Evolutionary conservation across 352 stramenopile species (phyloP).

Genomic region (Pythium aquatile): DNA sequence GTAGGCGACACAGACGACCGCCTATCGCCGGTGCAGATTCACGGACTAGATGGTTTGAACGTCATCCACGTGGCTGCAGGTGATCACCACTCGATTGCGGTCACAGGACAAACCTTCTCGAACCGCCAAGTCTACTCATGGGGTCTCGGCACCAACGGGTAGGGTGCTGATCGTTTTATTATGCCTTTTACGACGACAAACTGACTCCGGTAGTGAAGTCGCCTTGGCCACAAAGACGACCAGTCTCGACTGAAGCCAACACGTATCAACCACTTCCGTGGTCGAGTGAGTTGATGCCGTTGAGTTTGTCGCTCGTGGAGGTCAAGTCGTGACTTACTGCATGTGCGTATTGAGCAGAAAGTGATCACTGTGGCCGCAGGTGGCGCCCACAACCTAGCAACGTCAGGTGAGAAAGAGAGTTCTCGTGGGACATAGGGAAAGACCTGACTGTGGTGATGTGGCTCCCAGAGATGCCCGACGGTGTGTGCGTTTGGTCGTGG

Average conservation of each 20-base stretch:
- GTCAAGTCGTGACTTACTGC: neutral
- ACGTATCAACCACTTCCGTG: conserved; percentile 68
- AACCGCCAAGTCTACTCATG: conserved; percentile 83
- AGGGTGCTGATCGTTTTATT: neutral
- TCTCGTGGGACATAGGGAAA: neutral
- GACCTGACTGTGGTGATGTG: neutral
- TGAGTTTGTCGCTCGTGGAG: neutral
- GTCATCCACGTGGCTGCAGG: conserved; percentile 60
- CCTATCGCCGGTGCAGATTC: conserved; percentile 37
- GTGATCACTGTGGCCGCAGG: conserved; percentile 51
- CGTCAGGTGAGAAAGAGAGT: conserved; percentile 40
- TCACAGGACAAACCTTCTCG: conserved; percentile 60
- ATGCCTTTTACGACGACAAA: neutral
- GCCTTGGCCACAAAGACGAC: conserved; percentile 66
- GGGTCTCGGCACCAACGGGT: conserved; percentile 68
- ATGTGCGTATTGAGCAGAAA: conserved; percentile 49
- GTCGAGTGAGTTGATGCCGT: conserved; percentile 31
- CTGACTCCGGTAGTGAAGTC: conserved; percentile 26
- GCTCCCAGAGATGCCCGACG: conserved; percentile 46
- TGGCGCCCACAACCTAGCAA: conserved; percentile 65
- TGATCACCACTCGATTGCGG: conserved; percentile 63
- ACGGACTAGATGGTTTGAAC: conserved; percentile 49
- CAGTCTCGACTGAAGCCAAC: conserved; percentile 53
- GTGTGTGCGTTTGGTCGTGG: conserved; percentile 75
- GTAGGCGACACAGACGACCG: conserved; percentile 46